phyloP scores from a whole-genome alignment of 805 yeast genomes.

The Metschnikowia drakensbergensis region DNA sequence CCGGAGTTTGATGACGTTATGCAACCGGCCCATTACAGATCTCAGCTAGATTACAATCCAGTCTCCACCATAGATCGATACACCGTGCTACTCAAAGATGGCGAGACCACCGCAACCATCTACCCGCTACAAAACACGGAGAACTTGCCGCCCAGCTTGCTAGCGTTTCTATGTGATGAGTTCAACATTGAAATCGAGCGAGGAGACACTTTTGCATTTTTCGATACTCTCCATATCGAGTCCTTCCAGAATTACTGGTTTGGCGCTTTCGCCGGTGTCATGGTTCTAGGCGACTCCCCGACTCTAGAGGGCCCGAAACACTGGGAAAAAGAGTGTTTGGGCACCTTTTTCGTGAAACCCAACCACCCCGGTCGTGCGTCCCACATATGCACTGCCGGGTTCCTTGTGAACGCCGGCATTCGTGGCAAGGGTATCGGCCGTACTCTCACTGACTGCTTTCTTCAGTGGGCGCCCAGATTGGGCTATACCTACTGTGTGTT shows the following conservation, averaged over 20 bases:
- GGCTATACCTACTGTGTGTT: conserved; percentile 85
- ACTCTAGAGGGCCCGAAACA: conserved; percentile 50
- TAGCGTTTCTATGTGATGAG: conserved; percentile 84
- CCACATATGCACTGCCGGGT: conserved; percentile 87
- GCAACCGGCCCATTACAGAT: conserved; percentile 45
- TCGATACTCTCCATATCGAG: conserved; percentile 71
- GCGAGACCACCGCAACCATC: conserved; percentile 89
- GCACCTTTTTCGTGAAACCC: conserved; percentile 80
- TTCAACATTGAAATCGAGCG: conserved; percentile 87
- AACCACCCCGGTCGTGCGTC: conserved; percentile 91
- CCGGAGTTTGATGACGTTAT: conserved; percentile 49
- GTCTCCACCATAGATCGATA: conserved; percentile 51
- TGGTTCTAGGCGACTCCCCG: conserved; percentile 70
- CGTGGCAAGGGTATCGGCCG: conserved; percentile 90
- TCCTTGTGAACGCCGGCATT: conserved; percentile 88
- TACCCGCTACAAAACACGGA: conserved; percentile 71
- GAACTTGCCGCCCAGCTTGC: conserved; percentile 71
- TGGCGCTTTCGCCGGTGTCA: conserved; percentile 72
- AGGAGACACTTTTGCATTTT: conserved; percentile 85
- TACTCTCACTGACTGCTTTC: conserved; percentile 74
- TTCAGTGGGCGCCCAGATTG: conserved; percentile 87
- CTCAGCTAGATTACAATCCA: conserved; percentile 37
- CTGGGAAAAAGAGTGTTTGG: conserved; percentile 93
- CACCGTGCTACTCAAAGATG: conserved; percentile 78
- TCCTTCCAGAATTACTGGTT: conserved; percentile 88